These are phyloP conservation scores for Ascochyta clinopodiicola DNA, from an alignment of 2,329 filamentous ascomycete species.

Conservation along the genomic window DNA sequence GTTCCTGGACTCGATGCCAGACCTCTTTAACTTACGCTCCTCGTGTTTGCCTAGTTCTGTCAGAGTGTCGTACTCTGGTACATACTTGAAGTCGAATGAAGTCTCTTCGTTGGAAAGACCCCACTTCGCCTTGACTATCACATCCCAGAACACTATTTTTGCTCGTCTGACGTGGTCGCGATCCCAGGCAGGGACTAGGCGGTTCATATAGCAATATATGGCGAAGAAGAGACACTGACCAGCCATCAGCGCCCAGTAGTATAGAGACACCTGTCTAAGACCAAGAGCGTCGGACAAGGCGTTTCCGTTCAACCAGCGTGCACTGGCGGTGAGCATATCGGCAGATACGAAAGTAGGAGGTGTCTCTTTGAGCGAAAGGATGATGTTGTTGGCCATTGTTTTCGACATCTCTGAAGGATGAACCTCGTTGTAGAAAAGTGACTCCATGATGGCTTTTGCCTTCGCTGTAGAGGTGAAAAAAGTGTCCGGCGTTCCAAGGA, in stretches of 20 bases:
- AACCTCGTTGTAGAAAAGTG: conserved; percentile 70
- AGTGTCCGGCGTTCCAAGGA: conserved; percentile 71
- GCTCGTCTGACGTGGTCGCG: conserved; percentile 59
- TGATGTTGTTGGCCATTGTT: conserved; percentile 76
- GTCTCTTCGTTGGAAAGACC: conserved; percentile 68
- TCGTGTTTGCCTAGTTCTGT: conserved; percentile 56
- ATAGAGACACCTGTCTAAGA: conserved; percentile 62
- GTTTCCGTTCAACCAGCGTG: conserved; percentile 73
- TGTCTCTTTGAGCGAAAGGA: conserved; percentile 69
- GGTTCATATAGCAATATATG: conserved; percentile 59
- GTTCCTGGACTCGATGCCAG: conserved; percentile 56
- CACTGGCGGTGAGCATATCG: conserved; percentile 71
- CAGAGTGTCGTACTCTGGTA: conserved; percentile 62
- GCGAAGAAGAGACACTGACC: conserved; percentile 73
- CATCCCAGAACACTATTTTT: conserved; percentile 62
- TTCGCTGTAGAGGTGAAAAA: conserved; percentile 63
- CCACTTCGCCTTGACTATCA: conserved; percentile 69
- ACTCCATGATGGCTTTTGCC: conserved; percentile 71
- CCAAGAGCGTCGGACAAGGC: conserved; percentile 66
- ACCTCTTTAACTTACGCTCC: conserved; percentile 47
- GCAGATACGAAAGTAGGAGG: conserved; percentile 70
- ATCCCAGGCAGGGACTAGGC: conserved; percentile 58
- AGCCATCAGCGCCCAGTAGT: conserved; percentile 66
- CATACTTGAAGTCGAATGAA: conserved; percentile 74
- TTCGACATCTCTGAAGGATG: conserved; percentile 67